Evolutionary conservation across 2,329 filamentous ascomycete species (phyloP).

Genomic region (Paraconiothyrium sp.): DNA sequence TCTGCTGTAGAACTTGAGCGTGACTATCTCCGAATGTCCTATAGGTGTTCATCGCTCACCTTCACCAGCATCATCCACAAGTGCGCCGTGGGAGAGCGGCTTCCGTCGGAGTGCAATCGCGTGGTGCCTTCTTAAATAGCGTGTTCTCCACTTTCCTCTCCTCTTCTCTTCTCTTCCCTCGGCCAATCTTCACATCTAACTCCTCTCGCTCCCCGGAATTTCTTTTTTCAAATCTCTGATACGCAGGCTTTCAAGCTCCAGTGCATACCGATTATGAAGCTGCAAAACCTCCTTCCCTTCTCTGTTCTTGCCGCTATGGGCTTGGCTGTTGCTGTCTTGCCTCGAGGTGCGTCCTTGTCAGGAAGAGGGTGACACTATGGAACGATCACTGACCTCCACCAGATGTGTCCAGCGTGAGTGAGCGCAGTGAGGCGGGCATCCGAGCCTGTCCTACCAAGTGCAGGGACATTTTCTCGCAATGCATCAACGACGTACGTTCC

Average conservation of each 20-base stretch:
- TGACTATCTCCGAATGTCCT: neutral
- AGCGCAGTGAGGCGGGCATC: neutral
- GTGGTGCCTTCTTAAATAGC: constrained; percentile 2
- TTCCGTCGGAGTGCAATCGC: neutral
- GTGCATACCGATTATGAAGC: constrained; percentile 16
- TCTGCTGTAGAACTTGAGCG: neutral
- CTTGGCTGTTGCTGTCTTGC: neutral
- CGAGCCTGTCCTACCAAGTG: neutral
- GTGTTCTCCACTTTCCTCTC: neutral
- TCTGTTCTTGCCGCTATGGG: constrained; percentile 13
- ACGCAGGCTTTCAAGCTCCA: neutral
- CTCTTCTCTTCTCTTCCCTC: neutral
- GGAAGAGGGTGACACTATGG: neutral
- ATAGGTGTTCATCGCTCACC: neutral
- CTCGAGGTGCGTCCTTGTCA: neutral
- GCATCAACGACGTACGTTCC: neutral
- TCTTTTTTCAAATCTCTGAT: neutral
- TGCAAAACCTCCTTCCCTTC: constrained; percentile 12
- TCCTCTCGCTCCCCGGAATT: neutral
- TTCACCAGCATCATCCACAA: neutral
- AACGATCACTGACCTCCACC: neutral
- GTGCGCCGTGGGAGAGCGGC: neutral
- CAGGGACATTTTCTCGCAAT: neutral
- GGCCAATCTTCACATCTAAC: neutral
- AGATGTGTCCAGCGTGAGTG: neutral